phyloP scores from a whole-genome alignment of 306 rosid species.

The Quercus alba region DNA sequence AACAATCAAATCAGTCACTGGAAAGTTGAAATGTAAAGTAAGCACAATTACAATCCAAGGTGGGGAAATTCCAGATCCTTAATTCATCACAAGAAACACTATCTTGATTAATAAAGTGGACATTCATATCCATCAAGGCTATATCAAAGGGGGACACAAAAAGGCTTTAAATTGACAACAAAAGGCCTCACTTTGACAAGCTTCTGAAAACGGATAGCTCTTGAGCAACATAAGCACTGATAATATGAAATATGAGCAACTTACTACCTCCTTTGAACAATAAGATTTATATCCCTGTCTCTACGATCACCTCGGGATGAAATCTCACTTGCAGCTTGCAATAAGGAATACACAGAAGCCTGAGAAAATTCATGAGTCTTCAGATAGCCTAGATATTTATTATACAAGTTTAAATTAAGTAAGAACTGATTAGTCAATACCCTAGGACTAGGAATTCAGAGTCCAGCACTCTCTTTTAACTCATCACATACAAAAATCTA shows the following conservation, averaged over 20 bases:
- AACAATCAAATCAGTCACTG: not conserved
- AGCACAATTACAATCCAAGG: not conserved
- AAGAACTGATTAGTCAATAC: not conserved
- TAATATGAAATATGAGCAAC: constrained; percentile 20
- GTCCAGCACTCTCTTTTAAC: not conserved
- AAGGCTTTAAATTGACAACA: not conserved
- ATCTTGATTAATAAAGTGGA: not conserved
- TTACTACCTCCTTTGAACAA: constrained; percentile 81
- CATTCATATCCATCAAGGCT: not conserved
- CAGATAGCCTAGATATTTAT: not conserved
- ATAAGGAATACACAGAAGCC: constrained; percentile 84
- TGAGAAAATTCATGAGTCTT: constrained; percentile 37
- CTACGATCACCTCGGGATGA: constrained; percentile 67
- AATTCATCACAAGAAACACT: not conserved
- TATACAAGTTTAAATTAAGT: not conserved
- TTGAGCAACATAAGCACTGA: constrained; percentile 15
- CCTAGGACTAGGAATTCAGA: not conserved
- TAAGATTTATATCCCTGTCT: constrained; percentile 65
- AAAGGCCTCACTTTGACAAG: not conserved
- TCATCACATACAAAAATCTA: not conserved
- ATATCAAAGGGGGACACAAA: not conserved
- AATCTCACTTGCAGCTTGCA: constrained; percentile 89
- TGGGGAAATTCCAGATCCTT: not conserved
- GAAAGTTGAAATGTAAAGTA: not conserved
- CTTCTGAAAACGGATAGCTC: constrained; percentile 1